phyloP scores from a whole-genome alignment of 371 early-diverging fungal species.

The Phascolomyces articulosus region DNA sequence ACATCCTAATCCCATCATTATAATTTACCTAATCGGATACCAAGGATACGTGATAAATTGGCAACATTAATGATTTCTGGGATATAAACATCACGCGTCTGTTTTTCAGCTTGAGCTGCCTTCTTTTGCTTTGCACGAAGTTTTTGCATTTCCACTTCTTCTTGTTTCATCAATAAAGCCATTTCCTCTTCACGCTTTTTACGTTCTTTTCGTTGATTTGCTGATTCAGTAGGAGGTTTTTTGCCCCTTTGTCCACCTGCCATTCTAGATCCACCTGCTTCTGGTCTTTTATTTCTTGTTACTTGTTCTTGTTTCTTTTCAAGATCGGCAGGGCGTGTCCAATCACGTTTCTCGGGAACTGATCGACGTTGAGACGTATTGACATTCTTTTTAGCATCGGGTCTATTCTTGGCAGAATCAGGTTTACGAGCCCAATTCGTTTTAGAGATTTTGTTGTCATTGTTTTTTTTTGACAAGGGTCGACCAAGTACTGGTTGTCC shows the following conservation, averaged over 20 bases:
- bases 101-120: conserved; percentile 20
- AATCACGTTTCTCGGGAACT: conserved; percentile 17
- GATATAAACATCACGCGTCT: conserved; percentile 71
- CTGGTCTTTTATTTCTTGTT: background rate
- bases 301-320: conserved; percentile 23
- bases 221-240: conserved; percentile 19
- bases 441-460: conserved; percentile 14
- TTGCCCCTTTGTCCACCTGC: conserved; percentile 21
- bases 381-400: background rate
- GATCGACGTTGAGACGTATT: conserved; percentile 1
- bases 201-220: conserved; percentile 35
- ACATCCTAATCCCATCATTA: background rate
- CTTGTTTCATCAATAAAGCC: conserved; percentile 22
- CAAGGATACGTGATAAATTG: conserved; percentile 78
- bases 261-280: background rate
- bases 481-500: background rate
- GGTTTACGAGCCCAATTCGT: conserved; percentile 15
- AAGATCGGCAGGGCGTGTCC: conserved; percentile 34
- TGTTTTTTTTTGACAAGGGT: conserved; percentile 1
- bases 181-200: conserved; percentile 36
- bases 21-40: conserved; percentile 64
- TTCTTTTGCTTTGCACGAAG: conserved; percentile 36
- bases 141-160: conserved; percentile 27
- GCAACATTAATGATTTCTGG: conserved; percentile 86
- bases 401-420: background rate